Percentiles rank a stretch among this genome's conserved stretches.
Conservation (phyloP, 2,329 filamentous ascomycete genomes). For the Fusarium transvaalense region DNA sequence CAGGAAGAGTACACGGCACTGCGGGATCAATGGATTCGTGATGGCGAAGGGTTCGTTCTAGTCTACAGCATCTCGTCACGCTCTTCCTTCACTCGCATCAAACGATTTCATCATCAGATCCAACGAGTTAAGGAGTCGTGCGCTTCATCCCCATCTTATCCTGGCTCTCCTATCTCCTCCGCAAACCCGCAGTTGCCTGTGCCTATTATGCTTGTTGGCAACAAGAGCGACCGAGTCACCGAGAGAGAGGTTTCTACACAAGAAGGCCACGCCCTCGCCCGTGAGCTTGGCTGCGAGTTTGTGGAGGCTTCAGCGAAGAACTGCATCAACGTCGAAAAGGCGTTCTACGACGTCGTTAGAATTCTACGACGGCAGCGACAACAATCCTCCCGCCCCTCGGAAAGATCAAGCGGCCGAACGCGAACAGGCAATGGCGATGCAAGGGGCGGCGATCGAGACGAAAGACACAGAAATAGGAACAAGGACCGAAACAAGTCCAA, state of each 20-base stretch:
- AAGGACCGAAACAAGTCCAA: conserved; percentile 54
- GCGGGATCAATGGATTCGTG: conserved; percentile 97
- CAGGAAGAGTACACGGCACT: conserved; percentile 99
- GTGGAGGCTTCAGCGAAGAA: conserved; percentile 98
- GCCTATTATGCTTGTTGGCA: conserved; percentile 97
- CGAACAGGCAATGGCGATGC: conserved; percentile 55
- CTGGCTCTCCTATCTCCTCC: conserved; percentile 77
- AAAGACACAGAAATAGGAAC: conserved; percentile 53
- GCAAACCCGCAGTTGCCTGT: conserved; percentile 74
- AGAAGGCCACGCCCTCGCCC: conserved; percentile 90
- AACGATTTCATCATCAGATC: conserved; percentile 96
- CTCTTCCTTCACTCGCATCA: conserved; percentile 94
- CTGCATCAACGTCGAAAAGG: conserved; percentile 98
- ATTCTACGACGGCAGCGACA: conserved; percentile 88
- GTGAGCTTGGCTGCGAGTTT: conserved; percentile 94
- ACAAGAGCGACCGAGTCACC: conserved; percentile 97
- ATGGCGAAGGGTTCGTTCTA: conserved; percentile 96
- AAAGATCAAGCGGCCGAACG: conserved; percentile 54
- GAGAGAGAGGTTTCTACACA: conserved; percentile 97
- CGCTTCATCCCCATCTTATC: conserved; percentile 80
- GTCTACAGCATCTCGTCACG: conserved; percentile 99
- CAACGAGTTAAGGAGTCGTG: conserved; percentile 96
- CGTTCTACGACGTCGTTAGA: conserved; percentile 96
- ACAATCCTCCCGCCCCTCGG: conserved; percentile 58
- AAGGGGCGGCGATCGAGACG: conserved; percentile 51